Conservation (phyloP, 176 grass and related monocot species). For the Aegilops umbellulata region DNA sequence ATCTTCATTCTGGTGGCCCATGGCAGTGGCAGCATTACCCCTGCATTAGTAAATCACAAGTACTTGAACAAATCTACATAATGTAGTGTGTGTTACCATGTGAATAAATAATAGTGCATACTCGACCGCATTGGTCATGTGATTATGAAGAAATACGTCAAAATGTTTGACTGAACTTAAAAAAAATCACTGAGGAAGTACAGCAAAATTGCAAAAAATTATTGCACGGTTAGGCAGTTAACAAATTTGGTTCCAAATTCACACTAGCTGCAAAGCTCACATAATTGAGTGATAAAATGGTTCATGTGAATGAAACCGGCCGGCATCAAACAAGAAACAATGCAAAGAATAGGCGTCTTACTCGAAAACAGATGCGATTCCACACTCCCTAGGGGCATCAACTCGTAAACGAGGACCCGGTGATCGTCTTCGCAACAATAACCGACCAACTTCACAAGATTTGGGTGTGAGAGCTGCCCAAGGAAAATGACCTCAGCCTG, state of each 20-base stretch:
- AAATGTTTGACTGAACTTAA: neutral
- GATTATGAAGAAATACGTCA: neutral
- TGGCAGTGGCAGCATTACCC: slow-evolving; percentile 52
- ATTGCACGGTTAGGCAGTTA: neutral
- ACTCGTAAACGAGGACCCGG: slow-evolving; percentile 70
- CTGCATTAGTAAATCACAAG: slow-evolving; percentile 23
- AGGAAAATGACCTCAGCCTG: slow-evolving; percentile 87
- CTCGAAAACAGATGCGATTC: slow-evolving; percentile 78
- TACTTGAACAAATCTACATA: neutral
- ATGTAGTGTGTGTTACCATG: neutral
- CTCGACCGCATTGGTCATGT: neutral
- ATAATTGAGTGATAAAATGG: neutral
- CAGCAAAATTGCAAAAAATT: neutral
- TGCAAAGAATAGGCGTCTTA: slow-evolving; percentile 14
- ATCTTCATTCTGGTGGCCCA: slow-evolving; percentile 79
- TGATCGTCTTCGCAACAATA: slow-evolving; percentile 80
- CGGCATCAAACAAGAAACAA: neutral
- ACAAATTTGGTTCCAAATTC: neutral
- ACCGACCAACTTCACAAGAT: slow-evolving; percentile 80
- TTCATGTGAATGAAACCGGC: neutral
- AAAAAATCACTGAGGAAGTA: neutral
- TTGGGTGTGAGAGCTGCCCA: slow-evolving; percentile 80
- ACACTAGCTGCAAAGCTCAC: neutral
- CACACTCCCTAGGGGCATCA: slow-evolving; percentile 75
- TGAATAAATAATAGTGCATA: neutral